Evolutionary conservation across 140 eudicot genomes (phyloP), one percentile per base, ranked within the genome.

Genomic region (Cichorium intybus): DNA sequence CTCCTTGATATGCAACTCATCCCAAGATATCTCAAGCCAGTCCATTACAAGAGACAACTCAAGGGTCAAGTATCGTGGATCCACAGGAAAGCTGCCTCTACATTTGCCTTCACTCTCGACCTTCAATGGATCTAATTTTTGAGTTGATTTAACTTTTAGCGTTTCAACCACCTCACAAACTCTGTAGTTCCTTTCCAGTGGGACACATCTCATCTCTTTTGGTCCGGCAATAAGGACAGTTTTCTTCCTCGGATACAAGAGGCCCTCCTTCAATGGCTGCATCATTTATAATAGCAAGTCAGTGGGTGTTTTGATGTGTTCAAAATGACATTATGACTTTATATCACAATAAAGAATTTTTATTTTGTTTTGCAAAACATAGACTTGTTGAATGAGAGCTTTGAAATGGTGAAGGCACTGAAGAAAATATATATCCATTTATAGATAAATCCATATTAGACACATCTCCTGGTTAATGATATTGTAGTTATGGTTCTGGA

Each of bases 11-110:
- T 79, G 99, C 60, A 92, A 62, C n/a, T 92, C 99, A 43, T 88
- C 99, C 99, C 99, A 92, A 4, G 95, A 75, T 43, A 92, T 88
- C 82, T 91, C 97, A 51, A 91, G 89, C 97, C 97, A 91, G 59
- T 91, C 97, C 95, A 85, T 87, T 56, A 95, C 96, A 24, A 91
- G 95, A 65, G 91, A 91, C 34, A 96, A 96, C 69, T 91, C 97
- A 51, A 91, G 81, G 72, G 72, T 83, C 90, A 91, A 61, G 72
- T 82, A 85, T 66, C 83, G 76, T 54, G 93, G 87, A 58, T 72
- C 61, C 52, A 71, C 67, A 6, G 80, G 76, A 69, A 70, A 77
- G 34, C 64, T 82, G 43, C 72, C 80, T 71, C 70, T 60, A 43
- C 66, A 71, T 68, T 65, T 77, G 10, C 34, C 48, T 20, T 60